These are phyloP conservation scores for Smallanthus sonchifolius DNA, from an alignment of 129 eudicot genomes.

Conservation along the genomic window DNA sequence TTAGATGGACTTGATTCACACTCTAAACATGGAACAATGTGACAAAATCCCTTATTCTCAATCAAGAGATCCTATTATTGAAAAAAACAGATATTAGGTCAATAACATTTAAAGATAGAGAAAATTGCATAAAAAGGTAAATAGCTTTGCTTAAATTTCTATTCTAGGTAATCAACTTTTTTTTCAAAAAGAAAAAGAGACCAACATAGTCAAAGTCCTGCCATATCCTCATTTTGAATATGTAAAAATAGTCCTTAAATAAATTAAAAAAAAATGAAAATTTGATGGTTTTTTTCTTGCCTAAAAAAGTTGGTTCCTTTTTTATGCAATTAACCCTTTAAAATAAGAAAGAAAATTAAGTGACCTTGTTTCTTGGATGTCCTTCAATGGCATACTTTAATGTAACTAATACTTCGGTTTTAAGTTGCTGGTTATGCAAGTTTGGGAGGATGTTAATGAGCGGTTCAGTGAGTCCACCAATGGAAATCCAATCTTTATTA, in stretches of 20 bases:
- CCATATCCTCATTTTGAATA: no score
- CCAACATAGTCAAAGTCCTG: no score
- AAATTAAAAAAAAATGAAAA: background rate
- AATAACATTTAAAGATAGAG: background rate
- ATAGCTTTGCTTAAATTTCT: background rate
- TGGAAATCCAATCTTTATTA: constrained; percentile 57
- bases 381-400: constrained; percentile 46
- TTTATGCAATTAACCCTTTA: background rate
- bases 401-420: constrained; percentile 33
- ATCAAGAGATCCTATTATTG: constrained; percentile 40
- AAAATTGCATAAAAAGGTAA: background rate
- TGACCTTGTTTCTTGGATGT: constrained; percentile 59
- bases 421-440: constrained; percentile 27
- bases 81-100: constrained; percentile 6
- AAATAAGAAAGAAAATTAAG: background rate
- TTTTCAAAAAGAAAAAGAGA: no score
- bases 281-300: background rate
- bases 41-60: constrained; percentile 38
- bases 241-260: background rate
- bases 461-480: constrained; percentile 53
- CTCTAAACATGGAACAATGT: constrained; percentile 46
- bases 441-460: constrained; percentile 34
- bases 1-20: constrained; percentile 34
- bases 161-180: background rate
- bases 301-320: background rate